phyloP scores from a whole-genome alignment of 2,329 filamentous ascomycete species.

The Gaeumannomyces sp. region DNA sequence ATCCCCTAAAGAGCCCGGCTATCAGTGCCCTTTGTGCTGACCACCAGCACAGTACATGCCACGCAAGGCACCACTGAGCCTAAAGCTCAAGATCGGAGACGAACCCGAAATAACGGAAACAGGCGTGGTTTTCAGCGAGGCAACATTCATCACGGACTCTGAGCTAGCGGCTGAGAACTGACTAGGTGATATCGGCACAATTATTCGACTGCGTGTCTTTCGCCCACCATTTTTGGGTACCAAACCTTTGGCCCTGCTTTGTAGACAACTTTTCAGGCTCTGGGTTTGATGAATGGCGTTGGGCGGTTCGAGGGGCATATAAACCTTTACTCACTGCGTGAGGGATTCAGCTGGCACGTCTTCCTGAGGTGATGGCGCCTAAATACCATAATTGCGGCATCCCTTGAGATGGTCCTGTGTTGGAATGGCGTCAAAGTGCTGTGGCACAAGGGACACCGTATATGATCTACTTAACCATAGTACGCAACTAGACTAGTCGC shows the following conservation, averaged over 20 bases:
- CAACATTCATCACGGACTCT: slow-evolving; percentile 82
- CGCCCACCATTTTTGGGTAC: background rate
- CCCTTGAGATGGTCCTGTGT: background rate
- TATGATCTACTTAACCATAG: background rate
- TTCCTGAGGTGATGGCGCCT: background rate
- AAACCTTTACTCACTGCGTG: background rate
- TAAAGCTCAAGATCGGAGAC: slow-evolving; percentile 83
- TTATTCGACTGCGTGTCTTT: background rate
- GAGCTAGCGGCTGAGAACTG: background rate
- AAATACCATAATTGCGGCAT: background rate
- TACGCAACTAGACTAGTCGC: background rate
- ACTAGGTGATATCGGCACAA: background rate
- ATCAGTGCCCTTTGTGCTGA: slow-evolving; percentile 1
- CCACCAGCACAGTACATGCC: slow-evolving; percentile 57
- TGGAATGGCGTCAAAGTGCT: background rate
- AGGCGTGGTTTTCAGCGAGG: slow-evolving; percentile 77
- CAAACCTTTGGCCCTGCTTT: background rate
- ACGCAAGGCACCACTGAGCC: slow-evolving; percentile 51
- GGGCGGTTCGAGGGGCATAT: background rate
- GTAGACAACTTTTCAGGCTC: background rate
- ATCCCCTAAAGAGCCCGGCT: background rate
- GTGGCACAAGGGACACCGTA: background rate
- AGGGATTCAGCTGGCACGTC: background rate
- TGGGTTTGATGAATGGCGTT: background rate
- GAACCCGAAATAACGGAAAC: slow-evolving; percentile 67